Base-by-base conservation (phyloP, 352 stramenopile species). In the Peronospora tabacina region DNA sequence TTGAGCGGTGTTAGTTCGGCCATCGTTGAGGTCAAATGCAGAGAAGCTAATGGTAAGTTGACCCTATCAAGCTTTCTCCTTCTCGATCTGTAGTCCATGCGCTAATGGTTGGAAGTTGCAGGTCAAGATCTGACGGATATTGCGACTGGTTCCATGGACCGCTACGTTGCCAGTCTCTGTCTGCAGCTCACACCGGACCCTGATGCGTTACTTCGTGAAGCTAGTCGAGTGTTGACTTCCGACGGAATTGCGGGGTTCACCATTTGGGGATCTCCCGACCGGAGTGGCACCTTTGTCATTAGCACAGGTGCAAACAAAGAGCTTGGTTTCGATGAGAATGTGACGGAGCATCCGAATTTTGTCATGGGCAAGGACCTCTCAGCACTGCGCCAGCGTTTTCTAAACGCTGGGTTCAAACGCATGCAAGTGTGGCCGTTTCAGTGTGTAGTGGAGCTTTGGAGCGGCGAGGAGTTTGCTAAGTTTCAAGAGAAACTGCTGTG, bases 381-480 rank as follows among this genome's bases (percentile, higher is more conserved):
- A 26, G 56, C 53, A 7, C 39, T 85, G 13, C 68, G 67, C 2
- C 33, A 58, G 20, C 55, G 51, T 16, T 72, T 79, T 39, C 28
- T 40, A 0, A 39, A 33, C 1, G 62, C 66, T 5, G 72, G 70
- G 1, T 79, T 79, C 40, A 50, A 46, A 10, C 30, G 44, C 15
- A 54, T 79, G 15, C 50, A 60, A 52, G 64, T 76, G n/a, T 84
- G 70, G 72, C 58, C 69, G 34, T 79, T 72, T 46, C 53, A 72
- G 28, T 72, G 61, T 32, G 58, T 84, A 0, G 44, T 72, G 20
- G 70, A 81, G 55, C 56, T 70, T 13, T 81, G 67, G 72, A 72
- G 61, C 34, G 70, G 61, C 19, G 58, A 65, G 26, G 58, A 66
- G 12, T 75, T 75, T 46, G 73, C 73, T 16, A 52, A 58, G 33